Evolutionary conservation across 768 basidiomycete genomes (phyloP), one percentile per base, ranked within the genome.

Genomic region (Macrolepiota albuminosa): DNA sequence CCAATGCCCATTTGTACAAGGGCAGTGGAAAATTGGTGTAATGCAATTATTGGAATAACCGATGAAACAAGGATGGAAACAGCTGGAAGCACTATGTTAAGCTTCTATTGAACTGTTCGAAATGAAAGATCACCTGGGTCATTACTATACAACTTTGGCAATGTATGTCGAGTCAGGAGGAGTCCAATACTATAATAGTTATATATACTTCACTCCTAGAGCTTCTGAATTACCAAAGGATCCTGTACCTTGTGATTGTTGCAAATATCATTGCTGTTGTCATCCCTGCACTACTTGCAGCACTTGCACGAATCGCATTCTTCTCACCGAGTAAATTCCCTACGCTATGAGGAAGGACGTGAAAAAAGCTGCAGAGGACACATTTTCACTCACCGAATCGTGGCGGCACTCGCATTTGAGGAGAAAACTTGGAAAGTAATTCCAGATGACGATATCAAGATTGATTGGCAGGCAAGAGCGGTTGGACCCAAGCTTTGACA

Each of bases 1-100:
- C 93, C 94, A 8, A 79, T 81, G 0, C 84, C 78, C 9, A 94
- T 82, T 0, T 81, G 85, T 4, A 79, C 69, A 9, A 84, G 75
- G 1, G 86, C 91, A 65, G 98, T 95, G 56, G 94, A 87, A 6
- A 95, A 83, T 72, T 96, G 89, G 78, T 86, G 89, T 24, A 89
- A 73, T 6, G 87, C 84, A 4, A 95, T 84, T 6, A 89, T 74
- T 0, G 91, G 90, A 8, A 94, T 69, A 56, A 93, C 85, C 2
- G 77, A 71, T 0, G 90, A 84, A 13, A 91, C 87, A 8, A 87
- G 71, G 1, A 61, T 46, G 8, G 88, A 81, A 3, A 84, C 81
- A 68, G 81, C 86, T 75, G 8, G 18, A 71, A 34, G 21, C 59
- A 45, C 13, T 10, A 46, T 31, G 21, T 3, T 48, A 11, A 43